These are phyloP conservation scores for Pyropia haitanensis DNA, from an alignment of 23 red algal species.

Conservation along the genomic window DNA sequence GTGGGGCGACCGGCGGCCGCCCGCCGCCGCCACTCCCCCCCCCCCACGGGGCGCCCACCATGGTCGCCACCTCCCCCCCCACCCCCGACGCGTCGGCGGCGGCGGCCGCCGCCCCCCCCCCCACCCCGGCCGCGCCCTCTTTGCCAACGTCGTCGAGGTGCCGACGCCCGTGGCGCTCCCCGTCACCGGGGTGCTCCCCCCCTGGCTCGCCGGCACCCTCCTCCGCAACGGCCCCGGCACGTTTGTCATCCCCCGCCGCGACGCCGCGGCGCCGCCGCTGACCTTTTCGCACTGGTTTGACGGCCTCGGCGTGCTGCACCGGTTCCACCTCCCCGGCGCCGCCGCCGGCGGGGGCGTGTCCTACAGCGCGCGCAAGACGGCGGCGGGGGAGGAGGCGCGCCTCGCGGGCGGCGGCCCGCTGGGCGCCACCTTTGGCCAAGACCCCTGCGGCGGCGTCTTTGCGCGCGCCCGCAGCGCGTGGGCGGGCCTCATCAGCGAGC, in stretches of 20 bases:
- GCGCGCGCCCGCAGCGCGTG: too few species aligned
- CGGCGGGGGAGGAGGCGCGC: not conserved
- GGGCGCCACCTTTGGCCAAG: too few species aligned
- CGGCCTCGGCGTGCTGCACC: conserved; percentile 25
- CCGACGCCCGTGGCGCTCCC: conserved; percentile 4
- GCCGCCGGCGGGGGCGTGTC: conserved; percentile 2
- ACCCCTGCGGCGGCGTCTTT: too few species aligned
- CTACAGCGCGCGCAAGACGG: conserved; percentile 20
- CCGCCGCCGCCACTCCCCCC: too few species aligned
- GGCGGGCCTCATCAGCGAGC: too few species aligned
- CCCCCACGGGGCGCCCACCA: too few species aligned
- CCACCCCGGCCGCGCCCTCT: too few species aligned
- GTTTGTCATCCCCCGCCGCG: conserved; percentile 20
- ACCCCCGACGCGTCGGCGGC: too few species aligned
- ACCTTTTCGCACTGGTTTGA: conserved; percentile 40
- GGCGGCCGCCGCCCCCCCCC: too few species aligned
- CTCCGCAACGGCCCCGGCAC: conserved; percentile 41
- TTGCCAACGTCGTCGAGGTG: too few species aligned
- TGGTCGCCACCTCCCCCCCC: too few species aligned
- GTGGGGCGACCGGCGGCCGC: too few species aligned
- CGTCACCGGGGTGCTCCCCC: conserved; percentile 20
- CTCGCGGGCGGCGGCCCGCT: not conserved
- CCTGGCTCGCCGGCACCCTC: conserved; percentile 20
- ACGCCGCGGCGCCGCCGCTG: not conserved
- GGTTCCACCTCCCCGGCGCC: conserved; percentile 12